phyloP scores from a whole-genome alignment of 2,329 filamentous ascomycete species.

The Exophiala sideris region DNA sequence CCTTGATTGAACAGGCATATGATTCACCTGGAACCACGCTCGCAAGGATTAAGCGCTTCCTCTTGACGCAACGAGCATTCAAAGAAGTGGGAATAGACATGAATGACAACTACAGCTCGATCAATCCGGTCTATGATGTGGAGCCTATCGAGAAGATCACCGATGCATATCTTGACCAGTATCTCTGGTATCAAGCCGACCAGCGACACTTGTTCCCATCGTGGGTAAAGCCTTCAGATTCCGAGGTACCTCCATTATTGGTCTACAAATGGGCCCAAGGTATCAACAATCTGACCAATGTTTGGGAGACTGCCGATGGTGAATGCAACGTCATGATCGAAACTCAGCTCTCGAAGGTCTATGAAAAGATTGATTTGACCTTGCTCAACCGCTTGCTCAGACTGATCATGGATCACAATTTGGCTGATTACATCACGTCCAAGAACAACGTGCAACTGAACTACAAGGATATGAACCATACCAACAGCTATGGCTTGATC shows the following conservation, averaged over 20 bases:
- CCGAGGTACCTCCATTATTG: constrained; percentile 88
- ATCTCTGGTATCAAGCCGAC: constrained; percentile 98
- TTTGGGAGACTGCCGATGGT: constrained; percentile 90
- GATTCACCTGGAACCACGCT: constrained; percentile 95
- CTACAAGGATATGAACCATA: constrained; percentile 99
- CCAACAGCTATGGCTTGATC: constrained; percentile 98
- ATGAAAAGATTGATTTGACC: constrained; percentile 98
- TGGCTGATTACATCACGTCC: constrained; percentile 97
- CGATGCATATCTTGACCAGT: constrained; percentile 96
- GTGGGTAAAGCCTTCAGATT: constrained; percentile 99
- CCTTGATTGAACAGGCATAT: constrained; percentile 96
- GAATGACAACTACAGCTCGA: constrained; percentile 99
- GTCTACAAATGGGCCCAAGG: constrained; percentile 99
- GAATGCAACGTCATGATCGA: constrained; percentile 99
- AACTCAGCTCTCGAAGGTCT: constrained; percentile 97
- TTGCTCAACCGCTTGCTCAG: constrained; percentile 88
- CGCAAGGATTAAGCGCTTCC: constrained; percentile 93
- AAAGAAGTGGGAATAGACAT: constrained; percentile 99
- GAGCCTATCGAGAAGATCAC: constrained; percentile 99
- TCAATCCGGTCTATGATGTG: constrained; percentile 98
- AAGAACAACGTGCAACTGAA: constrained; percentile 99
- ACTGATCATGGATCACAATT: constrained; percentile 98
- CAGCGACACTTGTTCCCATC: constrained; percentile 94
- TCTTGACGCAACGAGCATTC: constrained; percentile 95
- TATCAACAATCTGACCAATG: constrained; percentile 94